Evolutionary conservation across 2,329 filamentous ascomycete genomes (phyloP).

Genomic region (Pezicula rhizophila): DNA sequence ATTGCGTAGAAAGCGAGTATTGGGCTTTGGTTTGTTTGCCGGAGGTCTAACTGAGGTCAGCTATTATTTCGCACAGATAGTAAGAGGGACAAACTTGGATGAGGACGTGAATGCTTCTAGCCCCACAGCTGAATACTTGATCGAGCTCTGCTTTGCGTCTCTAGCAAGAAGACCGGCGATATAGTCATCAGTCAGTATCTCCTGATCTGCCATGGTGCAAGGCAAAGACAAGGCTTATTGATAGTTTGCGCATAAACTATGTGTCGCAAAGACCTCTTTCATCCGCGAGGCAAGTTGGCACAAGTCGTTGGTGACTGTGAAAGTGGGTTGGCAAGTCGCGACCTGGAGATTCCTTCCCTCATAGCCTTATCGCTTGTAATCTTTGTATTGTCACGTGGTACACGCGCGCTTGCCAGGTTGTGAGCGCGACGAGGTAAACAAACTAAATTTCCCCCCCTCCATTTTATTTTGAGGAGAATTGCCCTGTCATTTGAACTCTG

Average conservation of each 20-base stretch:
- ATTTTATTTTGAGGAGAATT: no score
- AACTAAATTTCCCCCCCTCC: no score
- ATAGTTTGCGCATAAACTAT: no score
- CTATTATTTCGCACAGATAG: background rate
- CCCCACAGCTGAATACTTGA: conserved; percentile 70
- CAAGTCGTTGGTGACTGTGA: background rate
- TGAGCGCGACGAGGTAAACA: no score
- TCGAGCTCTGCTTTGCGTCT: conserved; percentile 69
- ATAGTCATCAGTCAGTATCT: conserved; percentile 67
- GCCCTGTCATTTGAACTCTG: no score
- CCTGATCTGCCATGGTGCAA: conserved; percentile 21
- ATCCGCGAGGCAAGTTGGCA: background rate
- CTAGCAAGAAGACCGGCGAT: conserved; percentile 73
- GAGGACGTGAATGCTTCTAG: conserved; percentile 57
- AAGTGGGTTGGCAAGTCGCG: background rate
- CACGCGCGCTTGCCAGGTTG: background rate
- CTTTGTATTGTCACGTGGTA: no score
- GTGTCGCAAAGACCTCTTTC: no score
- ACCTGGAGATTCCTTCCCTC: background rate
- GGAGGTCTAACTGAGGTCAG: conserved; percentile 30
- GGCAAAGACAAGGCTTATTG: background rate
- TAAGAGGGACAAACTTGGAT: conserved; percentile 13
- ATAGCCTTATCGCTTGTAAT: no score
- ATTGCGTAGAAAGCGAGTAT: conserved; percentile 81
- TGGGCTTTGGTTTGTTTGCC: conserved; percentile 72